These are phyloP conservation scores for Solanum pimpinellifolium DNA, from an alignment of 257 asterid genomes.

Conservation along the genomic window DNA sequence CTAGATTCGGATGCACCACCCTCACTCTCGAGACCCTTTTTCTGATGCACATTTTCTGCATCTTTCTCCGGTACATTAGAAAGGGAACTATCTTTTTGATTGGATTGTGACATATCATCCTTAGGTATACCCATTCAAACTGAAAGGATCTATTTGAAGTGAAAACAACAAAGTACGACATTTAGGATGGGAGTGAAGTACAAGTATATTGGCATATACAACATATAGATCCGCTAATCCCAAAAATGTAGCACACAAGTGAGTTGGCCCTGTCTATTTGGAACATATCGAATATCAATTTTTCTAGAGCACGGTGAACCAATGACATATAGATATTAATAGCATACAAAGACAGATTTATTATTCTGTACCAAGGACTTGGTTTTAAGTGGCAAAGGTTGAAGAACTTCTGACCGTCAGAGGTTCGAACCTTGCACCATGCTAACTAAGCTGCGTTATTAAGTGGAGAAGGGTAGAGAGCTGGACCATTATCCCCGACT, in stretches of 20 bases:
- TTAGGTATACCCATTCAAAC: constrained; percentile 16
- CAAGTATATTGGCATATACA: background rate
- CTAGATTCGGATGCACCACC: constrained; percentile 18
- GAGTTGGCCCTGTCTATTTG: background rate
- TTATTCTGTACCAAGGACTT: background rate
- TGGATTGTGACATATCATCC: background rate
- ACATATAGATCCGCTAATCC: background rate
- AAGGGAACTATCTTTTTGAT: constrained; percentile 12
- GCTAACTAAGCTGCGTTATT: background rate
- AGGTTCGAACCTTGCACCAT: background rate
- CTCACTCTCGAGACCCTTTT: constrained; percentile 14
- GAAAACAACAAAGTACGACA: constrained; percentile 3
- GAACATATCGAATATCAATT: background rate
- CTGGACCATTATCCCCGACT: background rate
- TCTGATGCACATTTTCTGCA: constrained; percentile 12
- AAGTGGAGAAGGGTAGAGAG: background rate
- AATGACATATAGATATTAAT: background rate
- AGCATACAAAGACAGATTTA: background rate
- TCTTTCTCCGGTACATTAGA: constrained; percentile 8
- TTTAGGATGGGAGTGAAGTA: background rate
- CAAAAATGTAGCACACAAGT: background rate
- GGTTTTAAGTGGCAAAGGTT: background rate
- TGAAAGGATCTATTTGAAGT: constrained; percentile 1
- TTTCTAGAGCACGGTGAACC: background rate
- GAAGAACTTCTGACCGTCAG: background rate